Conservation (phyloP, 2,329 filamentous ascomycete genomes). For the Aureobasidium subglaciale region DNA sequence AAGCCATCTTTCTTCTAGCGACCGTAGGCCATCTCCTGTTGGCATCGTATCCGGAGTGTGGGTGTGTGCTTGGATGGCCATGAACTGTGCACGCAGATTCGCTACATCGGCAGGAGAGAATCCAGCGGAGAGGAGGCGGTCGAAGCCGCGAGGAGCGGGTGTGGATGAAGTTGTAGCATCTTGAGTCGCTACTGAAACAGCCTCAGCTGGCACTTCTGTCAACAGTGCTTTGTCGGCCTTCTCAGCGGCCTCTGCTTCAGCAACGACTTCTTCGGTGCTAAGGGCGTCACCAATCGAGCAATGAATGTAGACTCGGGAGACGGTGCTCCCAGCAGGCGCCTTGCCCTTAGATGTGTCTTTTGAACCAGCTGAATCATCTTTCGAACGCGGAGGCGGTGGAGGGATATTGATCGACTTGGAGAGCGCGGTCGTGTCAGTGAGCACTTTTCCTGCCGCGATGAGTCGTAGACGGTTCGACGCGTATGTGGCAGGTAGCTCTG, state of each 20-base stretch:
- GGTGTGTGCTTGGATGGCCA: constrained; percentile 71
- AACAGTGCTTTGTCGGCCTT: constrained; percentile 33
- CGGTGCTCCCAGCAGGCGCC: constrained; percentile 43
- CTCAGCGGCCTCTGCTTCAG: constrained; percentile 49
- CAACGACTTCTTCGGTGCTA: constrained; percentile 58
- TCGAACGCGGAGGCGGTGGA: constrained; percentile 43
- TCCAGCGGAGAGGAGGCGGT: constrained; percentile 71
- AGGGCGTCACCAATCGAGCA: constrained; percentile 80
- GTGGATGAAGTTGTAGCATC: constrained; percentile 36
- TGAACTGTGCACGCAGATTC: constrained; percentile 79
- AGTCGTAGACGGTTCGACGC: constrained; percentile 70
- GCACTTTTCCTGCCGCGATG: constrained; percentile 81
- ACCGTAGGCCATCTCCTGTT: constrained; percentile 63
- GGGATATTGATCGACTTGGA: constrained; percentile 59
- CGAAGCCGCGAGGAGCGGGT: constrained; percentile 70
- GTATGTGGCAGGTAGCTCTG: constrained; percentile 55
- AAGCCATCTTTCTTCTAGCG: constrained; percentile 85
- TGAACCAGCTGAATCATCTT: constrained; percentile 24
- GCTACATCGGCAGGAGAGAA: constrained; percentile 80
- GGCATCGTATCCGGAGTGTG: constrained; percentile 89
- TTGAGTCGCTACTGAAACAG: not conserved
- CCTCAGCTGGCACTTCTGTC: constrained; percentile 28
- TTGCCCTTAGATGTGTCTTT: constrained; percentile 58
- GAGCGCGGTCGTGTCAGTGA: constrained; percentile 66
- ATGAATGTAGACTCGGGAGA: constrained; percentile 72